phyloP scores from a whole-genome alignment of 2,329 filamentous ascomycete species.

The Myriosclerotinia scirpicola region DNA sequence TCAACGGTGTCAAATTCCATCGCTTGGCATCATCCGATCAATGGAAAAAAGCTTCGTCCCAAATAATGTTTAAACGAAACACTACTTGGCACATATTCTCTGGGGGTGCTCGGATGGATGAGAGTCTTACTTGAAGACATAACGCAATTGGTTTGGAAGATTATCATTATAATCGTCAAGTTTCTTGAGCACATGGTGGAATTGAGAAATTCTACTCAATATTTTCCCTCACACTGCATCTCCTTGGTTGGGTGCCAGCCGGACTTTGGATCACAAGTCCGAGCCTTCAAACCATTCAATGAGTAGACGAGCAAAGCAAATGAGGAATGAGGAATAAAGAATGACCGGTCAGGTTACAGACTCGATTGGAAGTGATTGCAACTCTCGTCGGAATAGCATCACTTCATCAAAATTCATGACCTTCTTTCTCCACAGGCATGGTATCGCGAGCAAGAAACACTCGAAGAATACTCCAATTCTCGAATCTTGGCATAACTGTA shows the following conservation, averaged over 20 bases:
- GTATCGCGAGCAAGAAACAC: neutral
- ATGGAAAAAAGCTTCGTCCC: neutral
- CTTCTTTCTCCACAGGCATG: neutral
- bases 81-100: neutral
- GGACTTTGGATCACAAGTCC: neutral
- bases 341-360: neutral
- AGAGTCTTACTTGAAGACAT: neutral
- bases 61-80: neutral
- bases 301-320: neutral
- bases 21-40: neutral
- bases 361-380: neutral
- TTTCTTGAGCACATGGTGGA: too few species aligned
- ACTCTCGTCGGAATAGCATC: neutral
- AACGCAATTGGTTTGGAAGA: neutral
- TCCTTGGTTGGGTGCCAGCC: neutral
- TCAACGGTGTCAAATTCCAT: slow-evolving; percentile 4
- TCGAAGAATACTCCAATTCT: neutral
- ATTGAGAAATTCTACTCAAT: neutral
- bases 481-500: neutral
- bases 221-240: neutral
- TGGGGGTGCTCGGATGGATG: neutral
- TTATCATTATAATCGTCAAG: neutral
- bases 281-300: neutral
- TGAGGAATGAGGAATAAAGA: neutral
- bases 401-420: neutral